Conservation (phyloP, 345 rosid genomes). For the Heritiera littoralis region DNA sequence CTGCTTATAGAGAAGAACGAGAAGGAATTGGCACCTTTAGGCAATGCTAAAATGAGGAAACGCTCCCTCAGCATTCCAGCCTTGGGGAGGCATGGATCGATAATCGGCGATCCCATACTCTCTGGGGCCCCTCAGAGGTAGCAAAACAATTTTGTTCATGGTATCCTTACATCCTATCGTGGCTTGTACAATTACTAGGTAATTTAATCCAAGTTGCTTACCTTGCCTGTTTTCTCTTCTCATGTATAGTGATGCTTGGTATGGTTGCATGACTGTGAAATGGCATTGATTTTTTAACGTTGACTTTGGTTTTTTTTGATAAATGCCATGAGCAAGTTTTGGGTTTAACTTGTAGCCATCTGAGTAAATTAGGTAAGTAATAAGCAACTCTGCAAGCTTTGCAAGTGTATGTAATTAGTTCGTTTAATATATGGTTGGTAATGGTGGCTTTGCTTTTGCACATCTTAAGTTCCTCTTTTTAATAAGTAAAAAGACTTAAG, state of each 20-base stretch:
- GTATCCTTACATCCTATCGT: background rate
- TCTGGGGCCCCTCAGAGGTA: constrained; percentile 56
- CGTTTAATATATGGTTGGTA: too few species aligned
- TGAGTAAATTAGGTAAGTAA: too few species aligned
- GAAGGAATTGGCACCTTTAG: constrained; percentile 31
- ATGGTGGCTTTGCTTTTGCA: too few species aligned
- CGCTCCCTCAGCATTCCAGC: constrained; percentile 90
- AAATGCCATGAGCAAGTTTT: background rate
- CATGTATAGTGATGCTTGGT: background rate
- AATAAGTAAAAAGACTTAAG: too few species aligned
- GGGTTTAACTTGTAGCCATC: background rate
- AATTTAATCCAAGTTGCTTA: background rate
- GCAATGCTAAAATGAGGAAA: constrained; percentile 48
- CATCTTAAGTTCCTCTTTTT: too few species aligned
- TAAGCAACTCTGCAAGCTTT: too few species aligned
- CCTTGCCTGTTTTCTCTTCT: background rate
- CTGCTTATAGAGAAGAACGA: constrained; percentile 47
- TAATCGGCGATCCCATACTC: constrained; percentile 52
- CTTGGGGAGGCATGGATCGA: constrained; percentile 50
- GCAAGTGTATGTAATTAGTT: too few species aligned
- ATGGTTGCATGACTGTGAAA: constrained; percentile 10
- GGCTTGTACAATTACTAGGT: background rate
- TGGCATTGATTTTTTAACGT: constrained; percentile 6
- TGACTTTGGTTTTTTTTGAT: too few species aligned
- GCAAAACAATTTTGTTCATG: constrained; percentile 19